Conservation (phyloP, 2,329 filamentous ascomycete genomes). For the Huntiella bhutanensis region DNA sequence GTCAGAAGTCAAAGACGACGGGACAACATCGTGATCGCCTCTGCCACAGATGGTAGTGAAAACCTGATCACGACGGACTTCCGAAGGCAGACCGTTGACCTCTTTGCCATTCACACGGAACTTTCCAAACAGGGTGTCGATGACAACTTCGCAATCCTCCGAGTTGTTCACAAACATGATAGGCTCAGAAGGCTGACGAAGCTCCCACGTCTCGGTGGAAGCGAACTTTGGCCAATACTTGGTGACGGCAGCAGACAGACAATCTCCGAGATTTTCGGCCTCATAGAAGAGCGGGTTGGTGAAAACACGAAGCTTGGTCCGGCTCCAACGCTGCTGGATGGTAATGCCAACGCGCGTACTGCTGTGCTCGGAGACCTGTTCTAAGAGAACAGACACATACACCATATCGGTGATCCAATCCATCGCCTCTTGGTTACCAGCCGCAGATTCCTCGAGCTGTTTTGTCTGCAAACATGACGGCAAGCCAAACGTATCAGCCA, state of each 20-base stretch:
- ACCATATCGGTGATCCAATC: too few species aligned
- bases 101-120: conserved; percentile 34
- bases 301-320: too few species aligned
- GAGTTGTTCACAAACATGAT: too few species aligned
- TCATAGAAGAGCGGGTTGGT: too few species aligned
- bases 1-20: conserved; percentile 14
- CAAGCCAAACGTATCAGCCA: background rate
- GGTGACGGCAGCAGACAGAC: background rate
- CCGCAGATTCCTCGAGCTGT: too few species aligned
- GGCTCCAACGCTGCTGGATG: too few species aligned
- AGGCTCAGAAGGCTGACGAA: too few species aligned
- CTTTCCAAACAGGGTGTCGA: conserved; percentile 31
- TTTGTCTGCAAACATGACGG: background rate
- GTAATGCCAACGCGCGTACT: too few species aligned
- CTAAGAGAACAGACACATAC: too few species aligned
- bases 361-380: too few species aligned
- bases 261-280: background rate
- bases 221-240: background rate
- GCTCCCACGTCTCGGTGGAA: background rate
- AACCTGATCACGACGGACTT: conserved; percentile 22
- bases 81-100: conserved; percentile 25
- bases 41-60: conserved; percentile 27
- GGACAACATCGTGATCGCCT: conserved; percentile 25
- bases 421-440: too few species aligned
- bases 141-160: conserved; percentile 12